Conservation (phyloP, 2,329 filamentous ascomycete species). For the Sphaerulina musiva region DNA sequence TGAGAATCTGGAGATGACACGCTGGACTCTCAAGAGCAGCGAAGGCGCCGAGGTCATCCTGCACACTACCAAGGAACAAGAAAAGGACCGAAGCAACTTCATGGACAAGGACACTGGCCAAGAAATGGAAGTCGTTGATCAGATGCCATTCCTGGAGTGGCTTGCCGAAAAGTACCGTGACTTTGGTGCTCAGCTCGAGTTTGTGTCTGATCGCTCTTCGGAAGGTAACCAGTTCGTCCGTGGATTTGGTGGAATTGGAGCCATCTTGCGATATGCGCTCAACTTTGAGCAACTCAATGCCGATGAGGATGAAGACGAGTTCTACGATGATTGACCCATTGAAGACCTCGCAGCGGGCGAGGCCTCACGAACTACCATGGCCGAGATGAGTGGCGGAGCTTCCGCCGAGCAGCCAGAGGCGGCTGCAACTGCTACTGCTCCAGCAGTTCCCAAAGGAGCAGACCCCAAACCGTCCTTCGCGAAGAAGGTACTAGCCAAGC, state of each 20-base stretch:
- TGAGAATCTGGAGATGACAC: constrained; percentile 91
- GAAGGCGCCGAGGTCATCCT: constrained; percentile 66
- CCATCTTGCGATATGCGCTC: constrained; percentile 97
- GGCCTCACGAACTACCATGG: constrained; percentile 60
- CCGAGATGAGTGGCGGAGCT: constrained; percentile 48
- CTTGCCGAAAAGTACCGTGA: constrained; percentile 98
- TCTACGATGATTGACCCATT: constrained; percentile 91
- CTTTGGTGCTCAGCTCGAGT: constrained; percentile 91
- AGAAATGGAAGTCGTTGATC: constrained; percentile 90
- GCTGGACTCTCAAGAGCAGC: constrained; percentile 80
- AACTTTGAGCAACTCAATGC: constrained; percentile 99
- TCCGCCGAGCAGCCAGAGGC: constrained; percentile 39
- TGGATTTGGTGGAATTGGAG: constrained; percentile 97
- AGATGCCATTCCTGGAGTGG: constrained; percentile 97
- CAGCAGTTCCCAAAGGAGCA: constrained; percentile 22
- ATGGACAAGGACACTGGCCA: constrained; percentile 92
- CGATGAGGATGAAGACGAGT: constrained; percentile 67
- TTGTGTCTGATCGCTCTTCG: constrained; percentile 93
- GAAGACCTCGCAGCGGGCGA: constrained; percentile 60
- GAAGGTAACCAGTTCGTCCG: constrained; percentile 99
- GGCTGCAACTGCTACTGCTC: constrained; percentile 28
- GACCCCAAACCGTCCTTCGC: constrained; percentile 16
- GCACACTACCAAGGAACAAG: constrained; percentile 82
- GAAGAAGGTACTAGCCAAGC: constrained; percentile 19
- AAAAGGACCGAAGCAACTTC: constrained; percentile 73